Conservation (phyloP, 305 asterid species). For the Fraxinus paxiana region DNA sequence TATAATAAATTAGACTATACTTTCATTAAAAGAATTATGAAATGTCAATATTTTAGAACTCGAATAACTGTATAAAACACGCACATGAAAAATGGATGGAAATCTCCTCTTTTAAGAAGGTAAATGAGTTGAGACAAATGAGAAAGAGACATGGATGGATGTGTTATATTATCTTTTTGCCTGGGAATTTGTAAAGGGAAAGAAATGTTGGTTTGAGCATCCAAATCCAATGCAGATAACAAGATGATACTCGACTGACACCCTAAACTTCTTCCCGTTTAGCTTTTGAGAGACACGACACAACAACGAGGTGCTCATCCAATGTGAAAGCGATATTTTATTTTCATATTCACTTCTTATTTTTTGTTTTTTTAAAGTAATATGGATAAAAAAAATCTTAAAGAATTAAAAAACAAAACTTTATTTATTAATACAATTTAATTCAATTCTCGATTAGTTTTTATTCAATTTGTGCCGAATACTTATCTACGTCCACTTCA, state of each 20-base stretch:
- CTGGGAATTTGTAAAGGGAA: slow-evolving; percentile 37
- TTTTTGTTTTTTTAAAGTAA: not conserved
- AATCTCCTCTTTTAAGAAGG: slow-evolving; percentile 29
- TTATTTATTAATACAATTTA: not conserved
- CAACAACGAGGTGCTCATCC: slow-evolving; percentile 34
- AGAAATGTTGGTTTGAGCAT: not conserved
- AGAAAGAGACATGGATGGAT: slow-evolving; percentile 21
- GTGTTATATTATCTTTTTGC: not conserved
- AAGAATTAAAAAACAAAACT: not conserved
- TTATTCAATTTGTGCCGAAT: not conserved
- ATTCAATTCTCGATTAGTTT: not conserved
- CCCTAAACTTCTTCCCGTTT: slow-evolving; percentile 28
- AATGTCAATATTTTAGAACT: not conserved
- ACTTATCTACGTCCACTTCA: not conserved
- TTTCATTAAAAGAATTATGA: no score
- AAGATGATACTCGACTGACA: slow-evolving; percentile 28
- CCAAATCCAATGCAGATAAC: not conserved
- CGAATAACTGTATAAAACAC: no score
- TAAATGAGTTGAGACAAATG: not conserved
- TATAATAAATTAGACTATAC: no score
- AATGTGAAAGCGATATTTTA: slow-evolving; percentile 27
- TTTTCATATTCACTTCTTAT: not conserved
- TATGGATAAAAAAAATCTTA: not conserved
- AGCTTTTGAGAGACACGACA: slow-evolving; percentile 48
- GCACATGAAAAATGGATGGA: not conserved